These are phyloP conservation scores for Solanum chilense DNA, from an alignment of 257 asterid species.

Conservation along the genomic window DNA sequence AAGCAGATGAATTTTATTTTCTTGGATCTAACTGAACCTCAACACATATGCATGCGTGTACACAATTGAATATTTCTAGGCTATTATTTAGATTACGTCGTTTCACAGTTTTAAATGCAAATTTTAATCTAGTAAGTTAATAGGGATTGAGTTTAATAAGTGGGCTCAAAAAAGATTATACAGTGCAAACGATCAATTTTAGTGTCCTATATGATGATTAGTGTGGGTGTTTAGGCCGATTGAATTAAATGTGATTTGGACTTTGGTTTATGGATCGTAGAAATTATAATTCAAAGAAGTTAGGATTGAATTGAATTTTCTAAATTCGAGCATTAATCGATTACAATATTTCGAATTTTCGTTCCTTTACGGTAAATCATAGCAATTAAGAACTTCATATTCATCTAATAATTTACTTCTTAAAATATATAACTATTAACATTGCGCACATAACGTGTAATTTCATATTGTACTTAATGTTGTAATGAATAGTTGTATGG, in stretches of 20 bases:
- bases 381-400: background rate
- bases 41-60: background rate
- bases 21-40: background rate
- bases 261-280: background rate
- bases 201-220: background rate
- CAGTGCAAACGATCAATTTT: background rate
- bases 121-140: background rate
- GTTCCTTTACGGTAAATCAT: background rate
- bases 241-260: too few relatives aligned
- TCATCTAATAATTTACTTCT: background rate
- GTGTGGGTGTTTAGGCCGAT: background rate
- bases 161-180: background rate
- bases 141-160: background rate
- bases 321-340: background rate
- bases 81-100: background rate
- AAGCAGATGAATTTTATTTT: background rate
- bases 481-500: background rate
- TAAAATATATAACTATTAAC: too few relatives aligned
- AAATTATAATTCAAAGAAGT: background rate
- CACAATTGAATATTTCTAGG: background rate
- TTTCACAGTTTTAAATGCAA: background rate
- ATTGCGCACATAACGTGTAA: fast-evolving
- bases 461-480: background rate
- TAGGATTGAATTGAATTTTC: background rate
- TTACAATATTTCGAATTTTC: too few relatives aligned